A percentile compares a stretch with the other conserved stretches of the same genome.
These are phyloP conservation scores for Paulownia fortunei DNA, from an alignment of 257 asterid genomes.

Conservation along the genomic window DNA sequence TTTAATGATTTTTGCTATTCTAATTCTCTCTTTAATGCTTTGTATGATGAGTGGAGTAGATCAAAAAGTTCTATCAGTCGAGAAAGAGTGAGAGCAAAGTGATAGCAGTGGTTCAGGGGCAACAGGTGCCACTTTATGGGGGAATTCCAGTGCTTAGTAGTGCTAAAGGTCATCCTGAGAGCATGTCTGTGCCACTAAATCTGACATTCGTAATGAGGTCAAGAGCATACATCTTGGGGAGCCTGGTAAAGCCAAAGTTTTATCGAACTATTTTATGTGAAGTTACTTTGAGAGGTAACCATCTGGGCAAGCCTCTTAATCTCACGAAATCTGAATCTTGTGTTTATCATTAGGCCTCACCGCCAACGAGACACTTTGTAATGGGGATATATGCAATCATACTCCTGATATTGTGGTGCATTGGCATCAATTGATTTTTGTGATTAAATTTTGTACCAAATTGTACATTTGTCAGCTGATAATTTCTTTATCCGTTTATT, in stretches of 20 bases:
- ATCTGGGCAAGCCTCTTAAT: slow-evolving; percentile 64
- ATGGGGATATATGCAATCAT: background rate
- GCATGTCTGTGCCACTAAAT: slow-evolving; percentile 63
- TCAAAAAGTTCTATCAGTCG: slow-evolving; percentile 65
- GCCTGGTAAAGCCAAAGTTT: slow-evolving; percentile 76
- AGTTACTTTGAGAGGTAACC: slow-evolving; percentile 58
- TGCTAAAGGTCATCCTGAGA: slow-evolving; percentile 46
- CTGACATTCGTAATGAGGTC: slow-evolving; percentile 74
- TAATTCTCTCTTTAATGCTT: slow-evolving; percentile 9
- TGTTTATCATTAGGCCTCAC: slow-evolving; percentile 43
- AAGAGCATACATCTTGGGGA: slow-evolving; percentile 78
- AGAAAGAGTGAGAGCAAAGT: slow-evolving; percentile 69
- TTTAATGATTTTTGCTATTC: background rate
- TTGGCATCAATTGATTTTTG: background rate
- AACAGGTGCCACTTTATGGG: slow-evolving; percentile 91
- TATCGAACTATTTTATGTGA: slow-evolving; percentile 49
- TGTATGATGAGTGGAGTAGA: slow-evolving; percentile 41
- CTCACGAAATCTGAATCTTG: slow-evolving; percentile 52
- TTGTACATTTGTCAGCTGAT: slow-evolving; percentile 26
- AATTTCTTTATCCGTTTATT: background rate
- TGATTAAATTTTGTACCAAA: background rate
- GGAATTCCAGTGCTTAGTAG: slow-evolving; percentile 60
- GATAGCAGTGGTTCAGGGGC: slow-evolving; percentile 55
- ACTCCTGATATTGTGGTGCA: background rate
- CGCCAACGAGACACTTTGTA: background rate